Base-by-base conservation (phyloP, 257 asterid species). In the Penstemon newberryi region DNA sequence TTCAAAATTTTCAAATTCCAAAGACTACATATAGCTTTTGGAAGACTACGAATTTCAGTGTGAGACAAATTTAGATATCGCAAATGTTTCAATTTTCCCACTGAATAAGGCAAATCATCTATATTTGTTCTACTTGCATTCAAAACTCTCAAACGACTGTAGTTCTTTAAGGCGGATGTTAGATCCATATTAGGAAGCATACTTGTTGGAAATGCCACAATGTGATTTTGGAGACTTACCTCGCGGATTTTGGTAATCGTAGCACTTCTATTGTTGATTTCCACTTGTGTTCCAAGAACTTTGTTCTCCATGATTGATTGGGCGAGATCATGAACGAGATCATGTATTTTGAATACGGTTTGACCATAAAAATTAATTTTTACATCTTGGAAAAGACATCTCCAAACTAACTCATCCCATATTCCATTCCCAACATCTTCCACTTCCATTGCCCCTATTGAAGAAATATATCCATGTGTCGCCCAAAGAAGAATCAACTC, bases 241-340 rank as follows among this genome's bases (percentile, higher is more conserved):
- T 68, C 62, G 8, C 74, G 70, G 42, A 54, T 44, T 42, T 53
- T 68, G 70, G 7, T 54, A 60, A 37, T 56, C 36, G 58, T 36
- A 33, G 52, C 0, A 37, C 39, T 39, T 18, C 11, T 12, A 36
- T 42, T 56, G 41, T 6, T 7, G 41, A 25, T 25, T 25, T 54
- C 54, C 4, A 42, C 55, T 19, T 33, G 19, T 4, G 8, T 33
- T 41, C 60, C 39, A 15, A 44, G 71, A 25, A 67, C 39, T 33
- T n/a, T 67, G 38, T 67, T 55, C 36, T 18, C 66, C 63, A 46
- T 36, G 36, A 55, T 39, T 7, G 47, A 68, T 53, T 58, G 47
- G 18, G 74, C 70, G n/a, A 74, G 73, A 69, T 74, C 79, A 68
- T 74, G 79, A 42, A 74, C 43, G 15, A 74, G 74, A 68, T 61